These are phyloP conservation scores for Xylaria sp. DNA, from an alignment of 2,329 filamentous ascomycete genomes.

Conservation along the genomic window DNA sequence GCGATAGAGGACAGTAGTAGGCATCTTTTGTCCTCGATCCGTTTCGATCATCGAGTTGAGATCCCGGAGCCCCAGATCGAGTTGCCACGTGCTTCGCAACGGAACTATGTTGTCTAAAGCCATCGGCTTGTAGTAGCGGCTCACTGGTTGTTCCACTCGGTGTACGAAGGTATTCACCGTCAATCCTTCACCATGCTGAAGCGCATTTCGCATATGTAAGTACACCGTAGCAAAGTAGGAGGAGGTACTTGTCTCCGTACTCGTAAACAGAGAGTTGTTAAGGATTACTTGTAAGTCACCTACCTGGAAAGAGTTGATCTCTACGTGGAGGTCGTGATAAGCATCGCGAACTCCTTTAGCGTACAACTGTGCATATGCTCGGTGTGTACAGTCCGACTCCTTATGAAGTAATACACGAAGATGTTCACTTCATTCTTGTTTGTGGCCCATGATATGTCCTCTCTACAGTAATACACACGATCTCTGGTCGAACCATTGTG, in stretches of 20 bases:
- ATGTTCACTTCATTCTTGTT: no score
- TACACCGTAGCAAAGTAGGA: background rate
- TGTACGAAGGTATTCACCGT: background rate
- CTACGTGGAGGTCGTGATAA: background rate
- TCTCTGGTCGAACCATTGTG: no score
- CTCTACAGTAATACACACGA: no score
- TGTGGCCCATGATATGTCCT: no score
- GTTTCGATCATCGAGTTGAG: slow-evolving; percentile 12
- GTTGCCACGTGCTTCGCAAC: background rate
- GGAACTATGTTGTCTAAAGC: background rate
- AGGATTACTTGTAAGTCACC: background rate
- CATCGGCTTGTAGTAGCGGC: background rate
- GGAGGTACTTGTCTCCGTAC: background rate
- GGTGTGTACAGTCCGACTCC: background rate
- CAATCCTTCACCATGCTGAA: background rate
- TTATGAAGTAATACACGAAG: no score
- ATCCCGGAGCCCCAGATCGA: slow-evolving; percentile 4
- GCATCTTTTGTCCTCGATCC: slow-evolving; percentile 28
- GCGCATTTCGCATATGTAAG: background rate
- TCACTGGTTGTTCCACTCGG: background rate
- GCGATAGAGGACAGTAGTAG: slow-evolving; percentile 21
- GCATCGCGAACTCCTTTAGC: background rate
- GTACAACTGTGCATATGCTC: background rate
- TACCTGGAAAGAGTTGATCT: background rate
- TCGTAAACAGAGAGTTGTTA: no score